phyloP scores from a whole-genome alignment of 106 monocot species.

The Phalaenopsis equestris region DNA sequence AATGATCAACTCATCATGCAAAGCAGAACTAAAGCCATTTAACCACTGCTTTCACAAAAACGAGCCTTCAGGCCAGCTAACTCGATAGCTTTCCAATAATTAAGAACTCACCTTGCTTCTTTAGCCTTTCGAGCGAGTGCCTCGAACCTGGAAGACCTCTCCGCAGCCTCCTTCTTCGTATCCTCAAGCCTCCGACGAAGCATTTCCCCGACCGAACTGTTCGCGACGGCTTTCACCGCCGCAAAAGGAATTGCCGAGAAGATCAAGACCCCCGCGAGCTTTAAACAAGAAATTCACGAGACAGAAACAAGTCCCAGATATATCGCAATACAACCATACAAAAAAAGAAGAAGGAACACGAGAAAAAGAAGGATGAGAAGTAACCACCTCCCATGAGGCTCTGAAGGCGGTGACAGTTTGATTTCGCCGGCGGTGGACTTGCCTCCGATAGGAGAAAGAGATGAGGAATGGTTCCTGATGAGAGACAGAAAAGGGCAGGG shows the following conservation, averaged over 20 bases:
- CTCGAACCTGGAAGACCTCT: constrained; percentile 34
- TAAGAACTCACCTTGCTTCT: constrained; percentile 40
- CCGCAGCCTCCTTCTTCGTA: constrained; percentile 50
- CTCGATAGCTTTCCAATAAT: not conserved
- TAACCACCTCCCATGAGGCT: constrained; percentile 53
- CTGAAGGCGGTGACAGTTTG: constrained; percentile 14
- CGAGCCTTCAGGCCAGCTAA: not conserved
- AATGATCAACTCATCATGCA: no score
- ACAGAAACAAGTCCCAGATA: no score
- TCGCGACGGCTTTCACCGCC: constrained; percentile 88
- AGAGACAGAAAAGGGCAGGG: not conserved
- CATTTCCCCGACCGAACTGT: constrained; percentile 71
- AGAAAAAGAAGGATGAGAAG: not conserved
- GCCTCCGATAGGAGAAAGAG: not conserved
- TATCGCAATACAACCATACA: not conserved
- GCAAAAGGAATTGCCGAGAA: constrained; percentile 95
- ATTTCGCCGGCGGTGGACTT: not conserved
- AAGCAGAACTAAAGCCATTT: not conserved
- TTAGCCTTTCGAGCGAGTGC: constrained; percentile 42
- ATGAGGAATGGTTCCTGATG: not conserved
- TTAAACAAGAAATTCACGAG: not conserved
- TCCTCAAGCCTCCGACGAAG: constrained; percentile 62
- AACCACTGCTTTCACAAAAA: not conserved
- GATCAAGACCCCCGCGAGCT: constrained; percentile 88
- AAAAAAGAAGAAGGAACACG: not conserved